phyloP scores from a whole-genome alignment of 768 basidiomycete species.

The Psilocybe subaeruginosa region DNA sequence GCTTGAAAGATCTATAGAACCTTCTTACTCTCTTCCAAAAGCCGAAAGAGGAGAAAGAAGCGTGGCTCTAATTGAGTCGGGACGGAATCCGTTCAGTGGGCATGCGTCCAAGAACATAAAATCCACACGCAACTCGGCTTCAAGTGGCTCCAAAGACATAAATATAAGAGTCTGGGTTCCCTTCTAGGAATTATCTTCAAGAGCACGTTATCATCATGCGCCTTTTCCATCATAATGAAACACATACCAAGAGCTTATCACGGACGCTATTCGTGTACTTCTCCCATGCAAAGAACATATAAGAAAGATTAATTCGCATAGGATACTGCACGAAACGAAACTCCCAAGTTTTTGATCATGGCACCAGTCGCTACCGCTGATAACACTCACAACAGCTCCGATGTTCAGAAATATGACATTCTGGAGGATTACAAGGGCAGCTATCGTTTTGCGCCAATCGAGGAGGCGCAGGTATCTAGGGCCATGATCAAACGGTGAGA shows the following conservation, averaged over 20 bases:
- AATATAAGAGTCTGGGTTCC: neutral
- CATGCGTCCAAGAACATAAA: conserved; percentile 12
- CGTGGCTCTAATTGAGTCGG: neutral
- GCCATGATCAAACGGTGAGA: conserved; percentile 74
- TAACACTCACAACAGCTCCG: conserved; percentile 1
- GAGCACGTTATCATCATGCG: neutral
- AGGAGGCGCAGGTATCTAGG: conserved; percentile 75
- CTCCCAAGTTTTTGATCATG: conserved; percentile 15
- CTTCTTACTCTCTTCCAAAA: neutral
- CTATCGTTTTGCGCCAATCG: conserved; percentile 73
- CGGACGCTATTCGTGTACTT: conserved; percentile 5
- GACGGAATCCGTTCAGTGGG: neutral
- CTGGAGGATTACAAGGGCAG: conserved; percentile 61
- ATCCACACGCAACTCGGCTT: conserved; percentile 7
- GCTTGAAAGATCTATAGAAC: neutral
- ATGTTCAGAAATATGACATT: conserved; percentile 37
- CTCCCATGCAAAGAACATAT: conserved; percentile 15
- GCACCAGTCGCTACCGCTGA: conserved; percentile 29
- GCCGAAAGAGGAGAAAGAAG: neutral
- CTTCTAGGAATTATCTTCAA: conserved; percentile 1
- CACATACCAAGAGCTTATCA: conserved; percentile 14
- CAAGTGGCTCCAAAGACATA: conserved; percentile 7
- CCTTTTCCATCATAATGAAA: conserved; percentile 10
- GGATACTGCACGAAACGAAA: neutral
- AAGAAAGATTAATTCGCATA: conserved; percentile 1